Evolutionary conservation across 495 filamentous ascomycete genomes (phyloP), one percentile per base, ranked within the genome.

Genomic region (Aspergillus conjunctus): DNA sequence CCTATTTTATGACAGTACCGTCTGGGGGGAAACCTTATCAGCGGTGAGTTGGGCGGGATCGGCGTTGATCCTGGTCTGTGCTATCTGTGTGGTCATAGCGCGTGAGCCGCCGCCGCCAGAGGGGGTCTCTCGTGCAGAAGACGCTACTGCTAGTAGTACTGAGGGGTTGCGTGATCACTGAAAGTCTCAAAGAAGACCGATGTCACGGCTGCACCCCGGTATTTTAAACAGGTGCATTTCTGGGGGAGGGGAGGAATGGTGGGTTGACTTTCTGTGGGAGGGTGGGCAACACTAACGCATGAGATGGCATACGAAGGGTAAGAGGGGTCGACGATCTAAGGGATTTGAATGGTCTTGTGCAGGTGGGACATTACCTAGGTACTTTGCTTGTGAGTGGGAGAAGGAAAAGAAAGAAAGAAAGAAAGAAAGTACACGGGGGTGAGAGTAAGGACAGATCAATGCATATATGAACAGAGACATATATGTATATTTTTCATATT

Each of bases 51-150:
- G 92, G 58, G 70, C 82, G 1, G 93, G 93, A 8, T 91, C 89
- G 39, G 86, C 78, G 31, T 67, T 97, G 61, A 96, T 98, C 60
- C 70, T 97, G 30, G 88, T 86, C 7, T 88, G 88, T 64, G 92
- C 92, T 20, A 69, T 97, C 7, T 93, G 87, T 79, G 89, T 93
- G 56, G 90, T 88, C 0, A 67, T 92, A 63, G 67, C 67, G 57
- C 73, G 69, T 26, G 78, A 82, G 54, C 68, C 67, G 46, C 32
- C 44, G 15, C 56, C 37, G n/a, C n/a, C 32, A 31, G 56, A n/a
- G 37, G 22, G 57, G 31, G 52, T 26, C 26, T 26, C 44, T 56
- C n/a, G 41, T 21, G 39, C 53, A 20, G 54, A 39, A 15, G 41
- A 51, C 12, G 10, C 9, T 26, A 2, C 26, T 26, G 26, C 26